phyloP scores from a whole-genome alignment of 1,139 yeast species.

The Kodamaea suecica region DNA sequence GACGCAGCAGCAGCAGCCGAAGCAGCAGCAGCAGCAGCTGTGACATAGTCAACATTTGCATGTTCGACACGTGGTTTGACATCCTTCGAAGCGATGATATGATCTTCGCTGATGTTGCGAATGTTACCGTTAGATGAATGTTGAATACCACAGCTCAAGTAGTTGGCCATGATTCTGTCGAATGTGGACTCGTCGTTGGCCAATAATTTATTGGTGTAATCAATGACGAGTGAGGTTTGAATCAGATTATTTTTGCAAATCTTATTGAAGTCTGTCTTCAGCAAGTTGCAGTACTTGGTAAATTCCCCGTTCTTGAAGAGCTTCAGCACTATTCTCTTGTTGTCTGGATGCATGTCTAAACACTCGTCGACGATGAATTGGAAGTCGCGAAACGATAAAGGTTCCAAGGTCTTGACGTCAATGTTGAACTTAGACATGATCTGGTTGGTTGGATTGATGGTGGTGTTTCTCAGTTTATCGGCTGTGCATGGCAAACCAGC shows the following conservation, averaged over 20 bases:
- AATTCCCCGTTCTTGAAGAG: slow-evolving; percentile 13
- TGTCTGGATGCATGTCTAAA: slow-evolving; percentile 46
- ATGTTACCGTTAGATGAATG: slow-evolving; percentile 18
- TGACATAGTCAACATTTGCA: slow-evolving; percentile 3
- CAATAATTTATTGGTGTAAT: slow-evolving; percentile 50
- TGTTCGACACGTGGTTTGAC: slow-evolving; percentile 7
- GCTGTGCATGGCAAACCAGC: slow-evolving; percentile 23
- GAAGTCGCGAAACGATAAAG: slow-evolving; percentile 31
- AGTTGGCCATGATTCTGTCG: slow-evolving; percentile 43
- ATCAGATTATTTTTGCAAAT: slow-evolving; percentile 24
- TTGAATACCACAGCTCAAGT: slow-evolving; percentile 39
- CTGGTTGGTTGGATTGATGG: slow-evolving; percentile 3
- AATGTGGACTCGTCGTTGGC: slow-evolving; percentile 49
- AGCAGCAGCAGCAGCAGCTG: slow-evolving; percentile 8
- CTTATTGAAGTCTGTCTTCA: slow-evolving; percentile 20
- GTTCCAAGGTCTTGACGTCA: slow-evolving; percentile 24
- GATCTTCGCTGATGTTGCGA: slow-evolving; percentile 13
- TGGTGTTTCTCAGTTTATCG: slow-evolving; percentile 15
- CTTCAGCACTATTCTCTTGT: slow-evolving; percentile 26
- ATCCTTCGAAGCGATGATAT: slow-evolving; percentile 7
- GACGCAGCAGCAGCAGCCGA: slow-evolving; percentile 10
- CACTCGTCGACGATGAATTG: slow-evolving; percentile 34
- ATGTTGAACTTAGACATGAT: slow-evolving; percentile 21
- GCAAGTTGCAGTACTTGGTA: slow-evolving; percentile 12
- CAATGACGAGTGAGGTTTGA: slow-evolving; percentile 44